phyloP scores from a whole-genome alignment of 768 basidiomycete genomes.

The Rhizopogon vinicolor region DNA sequence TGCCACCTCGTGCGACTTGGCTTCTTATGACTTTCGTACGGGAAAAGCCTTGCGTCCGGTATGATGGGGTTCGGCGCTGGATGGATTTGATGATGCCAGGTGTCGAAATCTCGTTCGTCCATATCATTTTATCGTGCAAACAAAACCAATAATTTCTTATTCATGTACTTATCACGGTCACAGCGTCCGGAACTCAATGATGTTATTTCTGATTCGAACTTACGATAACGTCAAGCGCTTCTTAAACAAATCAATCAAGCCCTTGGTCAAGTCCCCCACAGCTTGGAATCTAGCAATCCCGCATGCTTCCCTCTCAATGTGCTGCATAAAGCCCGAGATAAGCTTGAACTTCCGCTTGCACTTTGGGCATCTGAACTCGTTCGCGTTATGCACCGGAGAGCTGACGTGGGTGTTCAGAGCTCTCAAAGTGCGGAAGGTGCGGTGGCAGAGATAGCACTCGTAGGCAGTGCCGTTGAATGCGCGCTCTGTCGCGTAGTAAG shows the following conservation, averaged over 20 bases:
- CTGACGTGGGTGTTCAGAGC: constrained; percentile 20
- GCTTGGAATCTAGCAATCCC: background rate
- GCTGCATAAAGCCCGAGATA: constrained; percentile 28
- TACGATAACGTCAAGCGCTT: background rate
- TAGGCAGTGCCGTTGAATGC: constrained; percentile 24
- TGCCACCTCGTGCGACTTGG: no score
- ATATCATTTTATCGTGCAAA: no score
- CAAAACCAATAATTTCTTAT: no score
- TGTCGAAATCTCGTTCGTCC: no score
- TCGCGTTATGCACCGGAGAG: constrained; percentile 30
- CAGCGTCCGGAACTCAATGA: no score
- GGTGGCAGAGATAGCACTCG: constrained; percentile 37
- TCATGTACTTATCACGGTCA: no score
- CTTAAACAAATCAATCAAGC: background rate
- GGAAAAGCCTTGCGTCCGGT: no score
- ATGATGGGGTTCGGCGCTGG: no score
- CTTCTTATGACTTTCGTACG: no score
- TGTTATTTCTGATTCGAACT: no score
- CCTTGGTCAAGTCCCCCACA: background rate
- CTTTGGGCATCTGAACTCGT: constrained; percentile 14
- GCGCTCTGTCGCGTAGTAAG: constrained; percentile 27
- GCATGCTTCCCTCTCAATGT: constrained; percentile 13
- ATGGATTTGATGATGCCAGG: no score
- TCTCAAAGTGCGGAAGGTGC: constrained; percentile 18
- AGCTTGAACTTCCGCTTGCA: no score